Conservation (phyloP, 2,329 filamentous ascomycete species). For the Paraphoma sp. region DNA sequence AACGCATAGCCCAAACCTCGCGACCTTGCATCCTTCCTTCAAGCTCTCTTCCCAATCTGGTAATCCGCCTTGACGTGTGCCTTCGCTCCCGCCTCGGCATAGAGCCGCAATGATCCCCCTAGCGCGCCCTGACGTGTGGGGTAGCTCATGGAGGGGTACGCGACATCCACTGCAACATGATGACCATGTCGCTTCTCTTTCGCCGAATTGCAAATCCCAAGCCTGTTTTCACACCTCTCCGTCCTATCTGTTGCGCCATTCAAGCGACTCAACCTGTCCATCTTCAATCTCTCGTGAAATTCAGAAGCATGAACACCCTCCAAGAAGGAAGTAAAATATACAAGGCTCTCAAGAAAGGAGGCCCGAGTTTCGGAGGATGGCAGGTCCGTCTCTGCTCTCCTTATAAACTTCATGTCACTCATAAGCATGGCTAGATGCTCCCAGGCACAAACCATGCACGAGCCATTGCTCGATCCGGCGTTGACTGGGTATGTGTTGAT, state of each 20-base stretch:
- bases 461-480: constrained; percentile 59
- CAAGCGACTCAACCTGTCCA: neutral
- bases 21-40: neutral
- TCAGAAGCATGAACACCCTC: constrained; percentile 51
- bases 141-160: constrained; percentile 12
- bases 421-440: constrained; percentile 15
- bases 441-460: constrained; percentile 61
- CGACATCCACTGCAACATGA: constrained; percentile 8
- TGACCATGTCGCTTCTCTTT: constrained; percentile 16
- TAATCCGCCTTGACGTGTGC: neutral
- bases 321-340: constrained; percentile 62
- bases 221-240: neutral
- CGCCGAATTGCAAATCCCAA: constrained; percentile 1
- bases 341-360: constrained; percentile 57
- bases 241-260: neutral
- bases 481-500: constrained; percentile 63
- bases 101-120: constrained; percentile 4
- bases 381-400: constrained; percentile 51
- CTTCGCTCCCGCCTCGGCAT: neutral
- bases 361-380: constrained; percentile 63
- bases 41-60: neutral
- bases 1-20: no score
- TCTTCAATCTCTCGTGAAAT: neutral
- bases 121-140: constrained; percentile 23
- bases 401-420: neutral